Evolutionary conservation across 257 asterid species (phyloP).

Genomic region (Solanum phureja): DNA sequence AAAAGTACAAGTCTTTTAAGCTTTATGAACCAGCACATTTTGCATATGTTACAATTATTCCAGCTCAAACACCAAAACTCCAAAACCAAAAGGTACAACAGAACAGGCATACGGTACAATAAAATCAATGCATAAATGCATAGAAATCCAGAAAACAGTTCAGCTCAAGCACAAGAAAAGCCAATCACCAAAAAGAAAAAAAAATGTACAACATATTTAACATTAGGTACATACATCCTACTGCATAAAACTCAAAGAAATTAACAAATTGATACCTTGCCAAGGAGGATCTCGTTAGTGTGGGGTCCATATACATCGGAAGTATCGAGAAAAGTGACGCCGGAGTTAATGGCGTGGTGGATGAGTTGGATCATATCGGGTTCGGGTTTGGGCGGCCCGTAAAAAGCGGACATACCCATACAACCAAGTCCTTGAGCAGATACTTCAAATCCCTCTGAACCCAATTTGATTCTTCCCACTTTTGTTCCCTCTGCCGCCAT

Average conservation of each 20-base stretch:
- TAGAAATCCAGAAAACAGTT: too few relatives aligned
- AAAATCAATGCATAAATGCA: not conserved
- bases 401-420: conserved; percentile 34
- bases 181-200: too few relatives aligned
- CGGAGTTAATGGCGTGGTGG: conserved; percentile 27
- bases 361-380: conserved; percentile 34
- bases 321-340: conserved; percentile 30
- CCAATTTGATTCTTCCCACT: conserved; percentile 24
- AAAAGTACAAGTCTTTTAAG: not conserved
- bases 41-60: not conserved
- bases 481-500: conserved; percentile 1
- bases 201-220: not conserved
- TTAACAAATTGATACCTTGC: conserved; percentile 9
- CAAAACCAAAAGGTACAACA: not conserved
- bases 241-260: not conserved
- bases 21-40: not conserved
- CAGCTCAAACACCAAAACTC: not conserved
- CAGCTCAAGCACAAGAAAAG: too few relatives aligned
- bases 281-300: conserved; percentile 33
- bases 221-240: not conserved
- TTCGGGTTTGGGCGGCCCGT: conserved; percentile 38
- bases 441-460: conserved; percentile 26
- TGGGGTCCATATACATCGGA: conserved; percentile 31
- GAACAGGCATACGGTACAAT: not conserved
- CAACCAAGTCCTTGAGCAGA: conserved; percentile 37